These are phyloP conservation scores for Trypanosoma avium DNA, from an alignment of 208 protist species.

Conservation along the genomic window DNA sequence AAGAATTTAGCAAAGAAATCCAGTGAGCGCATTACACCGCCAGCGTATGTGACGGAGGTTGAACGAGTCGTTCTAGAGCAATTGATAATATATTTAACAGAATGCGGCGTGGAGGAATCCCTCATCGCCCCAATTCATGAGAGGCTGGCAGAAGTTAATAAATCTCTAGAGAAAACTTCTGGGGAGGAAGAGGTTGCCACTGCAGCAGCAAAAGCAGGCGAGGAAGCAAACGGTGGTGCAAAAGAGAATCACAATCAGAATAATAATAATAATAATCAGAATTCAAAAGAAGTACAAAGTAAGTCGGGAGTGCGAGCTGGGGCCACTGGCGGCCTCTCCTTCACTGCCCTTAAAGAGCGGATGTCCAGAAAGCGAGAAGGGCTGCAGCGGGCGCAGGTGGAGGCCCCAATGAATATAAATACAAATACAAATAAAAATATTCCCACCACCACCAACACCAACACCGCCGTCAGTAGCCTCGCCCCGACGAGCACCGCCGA, in stretches of 20 bases:
- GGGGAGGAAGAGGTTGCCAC: no score
- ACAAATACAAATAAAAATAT: slow-evolving; percentile 7
- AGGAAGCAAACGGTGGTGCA: no score
- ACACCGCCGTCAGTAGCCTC: slow-evolving; percentile 4
- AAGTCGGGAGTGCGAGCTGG: not conserved
- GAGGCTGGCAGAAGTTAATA: no score
- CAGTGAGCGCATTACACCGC: slow-evolving; percentile 36
- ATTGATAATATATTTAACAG: slow-evolving; percentile 19
- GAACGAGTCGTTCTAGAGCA: slow-evolving; percentile 6
- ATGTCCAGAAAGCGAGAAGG: slow-evolving; percentile 60
- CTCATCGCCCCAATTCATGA: slow-evolving; percentile 26
- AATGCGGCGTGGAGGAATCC: slow-evolving; percentile 22
- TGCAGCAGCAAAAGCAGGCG: not conserved
- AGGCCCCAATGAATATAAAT: slow-evolving; percentile 24
- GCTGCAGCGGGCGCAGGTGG: slow-evolving; percentile 32
- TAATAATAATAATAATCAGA: no score
- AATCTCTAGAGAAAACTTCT: no score
- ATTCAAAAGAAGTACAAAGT: slow-evolving; percentile 5
- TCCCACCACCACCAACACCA: slow-evolving; percentile 7
- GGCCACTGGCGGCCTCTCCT: slow-evolving; percentile 23
- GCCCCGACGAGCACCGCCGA: not conserved
- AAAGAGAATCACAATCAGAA: no score
- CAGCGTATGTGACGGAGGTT: slow-evolving; percentile 22
- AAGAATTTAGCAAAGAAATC: slow-evolving; percentile 49
- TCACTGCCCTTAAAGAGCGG: slow-evolving; percentile 57